Evolutionary conservation across 176 grass and related monocot species (phyloP).

Genomic region (Thinopyrum elongatum): DNA sequence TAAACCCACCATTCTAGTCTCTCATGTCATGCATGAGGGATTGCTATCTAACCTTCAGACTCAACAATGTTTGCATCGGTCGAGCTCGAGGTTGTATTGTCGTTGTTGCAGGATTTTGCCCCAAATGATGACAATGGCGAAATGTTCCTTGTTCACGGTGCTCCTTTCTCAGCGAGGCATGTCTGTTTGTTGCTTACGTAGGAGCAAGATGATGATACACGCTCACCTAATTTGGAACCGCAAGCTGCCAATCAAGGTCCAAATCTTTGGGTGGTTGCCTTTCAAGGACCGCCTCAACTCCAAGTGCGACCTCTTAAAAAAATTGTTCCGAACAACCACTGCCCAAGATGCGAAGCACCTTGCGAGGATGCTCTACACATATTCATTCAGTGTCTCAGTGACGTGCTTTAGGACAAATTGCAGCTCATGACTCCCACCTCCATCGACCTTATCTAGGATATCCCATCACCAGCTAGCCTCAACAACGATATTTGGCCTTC

Average conservation of each 20-base stretch:
- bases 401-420: neutral
- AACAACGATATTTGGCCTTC: neutral
- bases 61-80: no score
- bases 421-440: neutral
- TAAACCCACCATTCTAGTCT: no score
- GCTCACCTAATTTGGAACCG: no score
- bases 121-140: no score
- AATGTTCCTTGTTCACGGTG: no score
- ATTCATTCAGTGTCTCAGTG: neutral
- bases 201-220: no score
- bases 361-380: neutral
- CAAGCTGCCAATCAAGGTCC: neutral
- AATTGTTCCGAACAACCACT: neutral
- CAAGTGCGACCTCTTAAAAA: neutral
- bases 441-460: neutral
- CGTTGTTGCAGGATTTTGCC: no score
- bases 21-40: no score
- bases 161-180: no score
- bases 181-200: no score
- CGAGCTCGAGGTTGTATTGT: no score
- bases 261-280: neutral
- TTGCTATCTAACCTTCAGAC: no score
- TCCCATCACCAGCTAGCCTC: neutral
- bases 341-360: neutral
- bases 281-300: neutral